Evolutionary conservation across 1,284 basidiomycete genomes (phyloP), one percentile per base, ranked within the genome.

Genomic region (Hortiboletus rubellus): DNA sequence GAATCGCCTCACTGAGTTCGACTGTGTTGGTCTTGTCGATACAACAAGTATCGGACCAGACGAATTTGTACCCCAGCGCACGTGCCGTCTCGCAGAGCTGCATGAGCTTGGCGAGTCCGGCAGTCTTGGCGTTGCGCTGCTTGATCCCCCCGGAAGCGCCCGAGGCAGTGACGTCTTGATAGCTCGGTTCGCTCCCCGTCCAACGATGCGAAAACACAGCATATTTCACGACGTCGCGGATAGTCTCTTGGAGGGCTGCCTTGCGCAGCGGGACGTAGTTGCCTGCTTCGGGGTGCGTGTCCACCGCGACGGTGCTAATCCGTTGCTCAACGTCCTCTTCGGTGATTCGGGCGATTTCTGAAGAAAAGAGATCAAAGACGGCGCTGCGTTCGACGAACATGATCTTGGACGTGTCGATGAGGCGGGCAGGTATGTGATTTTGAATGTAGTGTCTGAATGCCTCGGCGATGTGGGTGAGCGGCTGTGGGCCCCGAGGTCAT

Each of bases 21-120:
- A 51, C 30, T 0, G 44, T 15, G 33, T 60, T 62, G 37, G 36
- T 47, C 48, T 60, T 60, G 38, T 70, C 58, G 15, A 68, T 71
- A 50, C 69, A 71, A 17, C 67, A 69, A 0, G 69, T 67, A 31
- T 71, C 68, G 2, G 66, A 63, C 71, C 68, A 72, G 38, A 60
- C 60, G 11, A 68, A 18, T 14, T 14, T 57, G 27, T 59, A 70
- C 18, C 58, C 61, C 1, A 60, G 42, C 3, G 27, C 14, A 11
- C 54, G 57, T 1, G 65, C 67, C 1, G 52, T 72, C 14, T 61
- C 45, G 22, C 67, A 70, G 10, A 71, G 54, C 10, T 41, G 54
- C 4, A 42, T 7, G 42, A 72, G 55, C 42, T 68, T 71, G 22
- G 22, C 14, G 31, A 59, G 36, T 14, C 69, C 60, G 1, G 41